A percentile compares a stretch with the other conserved stretches of the same genome.
Evolutionary conservation across 2,329 filamentous ascomycete genomes (phyloP).

Genomic region (Aspergillus ochraceoroseus): DNA sequence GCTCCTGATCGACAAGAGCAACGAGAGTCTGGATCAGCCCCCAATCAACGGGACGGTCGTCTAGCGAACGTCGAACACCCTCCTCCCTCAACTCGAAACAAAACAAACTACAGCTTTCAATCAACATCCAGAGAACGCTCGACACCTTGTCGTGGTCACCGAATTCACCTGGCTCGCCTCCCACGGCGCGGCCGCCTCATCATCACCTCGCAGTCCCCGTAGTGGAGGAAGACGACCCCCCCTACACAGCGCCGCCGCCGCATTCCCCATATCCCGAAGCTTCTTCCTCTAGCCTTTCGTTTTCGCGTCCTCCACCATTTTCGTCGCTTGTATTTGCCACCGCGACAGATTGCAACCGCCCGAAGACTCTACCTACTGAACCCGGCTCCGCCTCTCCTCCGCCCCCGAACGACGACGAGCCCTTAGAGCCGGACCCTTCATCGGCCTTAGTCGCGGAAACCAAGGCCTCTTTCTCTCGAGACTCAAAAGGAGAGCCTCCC

Average conservation of each 20-base stretch:
- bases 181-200: slow-evolving; percentile 41
- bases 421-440: slow-evolving; percentile 41
- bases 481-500: slow-evolving; percentile 70
- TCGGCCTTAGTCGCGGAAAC: slow-evolving; percentile 63
- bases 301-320: slow-evolving; percentile 57
- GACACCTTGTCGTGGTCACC: slow-evolving; percentile 35
- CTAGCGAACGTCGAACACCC: slow-evolving; percentile 3
- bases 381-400: slow-evolving; percentile 46
- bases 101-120: slow-evolving; percentile 1
- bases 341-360: slow-evolving; percentile 35
- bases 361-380: slow-evolving; percentile 45
- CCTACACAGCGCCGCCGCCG: slow-evolving; percentile 39
- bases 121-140: slow-evolving; percentile 7
- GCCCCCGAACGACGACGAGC: slow-evolving; percentile 49
- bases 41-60: slow-evolving; percentile 14
- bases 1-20: slow-evolving; percentile 19
- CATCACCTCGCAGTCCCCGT: slow-evolving; percentile 34
- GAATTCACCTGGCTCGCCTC: slow-evolving; percentile 36
- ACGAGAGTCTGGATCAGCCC: slow-evolving; percentile 17
- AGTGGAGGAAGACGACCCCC: slow-evolving; percentile 40
- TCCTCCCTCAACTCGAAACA: slow-evolving; percentile 2
- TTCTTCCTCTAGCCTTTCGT: slow-evolving; percentile 49
- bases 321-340: slow-evolving; percentile 58
- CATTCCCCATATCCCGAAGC: slow-evolving; percentile 38
- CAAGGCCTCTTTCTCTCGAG: slow-evolving; percentile 75